A percentile compares a stretch with the other conserved stretches of the same genome.
Evolutionary conservation across 768 basidiomycete genomes (phyloP).

Genomic region (Leccinum subgranulosum): DNA sequence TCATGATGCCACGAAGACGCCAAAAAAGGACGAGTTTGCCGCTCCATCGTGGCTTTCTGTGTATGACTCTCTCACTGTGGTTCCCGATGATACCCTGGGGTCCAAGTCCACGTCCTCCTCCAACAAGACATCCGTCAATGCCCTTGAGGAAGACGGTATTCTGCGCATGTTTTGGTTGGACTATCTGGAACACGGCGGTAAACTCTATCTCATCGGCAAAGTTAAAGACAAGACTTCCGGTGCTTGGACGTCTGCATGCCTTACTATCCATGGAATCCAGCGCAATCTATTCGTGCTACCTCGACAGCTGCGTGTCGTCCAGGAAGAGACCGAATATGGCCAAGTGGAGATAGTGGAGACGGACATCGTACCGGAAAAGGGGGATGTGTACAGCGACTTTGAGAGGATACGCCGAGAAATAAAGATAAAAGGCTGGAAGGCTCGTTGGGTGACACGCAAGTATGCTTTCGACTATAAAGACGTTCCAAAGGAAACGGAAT

Average conservation of each 20-base stretch:
- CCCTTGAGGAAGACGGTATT: slow-evolving; percentile 80
- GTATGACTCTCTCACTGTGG: slow-evolving; percentile 67
- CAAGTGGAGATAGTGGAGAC: slow-evolving; percentile 52
- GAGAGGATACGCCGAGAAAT: slow-evolving; percentile 70
- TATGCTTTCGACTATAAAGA: slow-evolving; percentile 84
- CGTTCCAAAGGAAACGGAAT: slow-evolving; percentile 78
- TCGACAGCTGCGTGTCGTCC: slow-evolving; percentile 55
- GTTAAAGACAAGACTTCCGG: slow-evolving; percentile 68
- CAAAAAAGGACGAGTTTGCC: slow-evolving; percentile 45
- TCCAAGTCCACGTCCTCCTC: slow-evolving; percentile 34
- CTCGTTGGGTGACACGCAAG: slow-evolving; percentile 82
- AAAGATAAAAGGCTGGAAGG: slow-evolving; percentile 73
- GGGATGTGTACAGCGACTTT: slow-evolving; percentile 82
- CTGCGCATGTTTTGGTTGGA: slow-evolving; percentile 96
- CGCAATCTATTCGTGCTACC: slow-evolving; percentile 91
- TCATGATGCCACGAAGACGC: slow-evolving; percentile 5
- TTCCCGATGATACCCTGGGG: slow-evolving; percentile 59
- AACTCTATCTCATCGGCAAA: slow-evolving; percentile 88
- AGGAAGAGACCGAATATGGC: slow-evolving; percentile 31
- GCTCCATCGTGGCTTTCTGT: slow-evolving; percentile 70
- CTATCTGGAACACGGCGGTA: slow-evolving; percentile 83
- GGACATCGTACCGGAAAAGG: slow-evolving; percentile 64
- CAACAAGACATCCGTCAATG: slow-evolving; percentile 44
- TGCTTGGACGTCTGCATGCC: slow-evolving; percentile 79
- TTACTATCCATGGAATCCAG: slow-evolving; percentile 81